A percentile compares a stretch with the other conserved stretches of the same genome.
Evolutionary conservation across 805 yeast genomes (phyloP).

Genomic region (Ogataea nakhonphanomensis): DNA sequence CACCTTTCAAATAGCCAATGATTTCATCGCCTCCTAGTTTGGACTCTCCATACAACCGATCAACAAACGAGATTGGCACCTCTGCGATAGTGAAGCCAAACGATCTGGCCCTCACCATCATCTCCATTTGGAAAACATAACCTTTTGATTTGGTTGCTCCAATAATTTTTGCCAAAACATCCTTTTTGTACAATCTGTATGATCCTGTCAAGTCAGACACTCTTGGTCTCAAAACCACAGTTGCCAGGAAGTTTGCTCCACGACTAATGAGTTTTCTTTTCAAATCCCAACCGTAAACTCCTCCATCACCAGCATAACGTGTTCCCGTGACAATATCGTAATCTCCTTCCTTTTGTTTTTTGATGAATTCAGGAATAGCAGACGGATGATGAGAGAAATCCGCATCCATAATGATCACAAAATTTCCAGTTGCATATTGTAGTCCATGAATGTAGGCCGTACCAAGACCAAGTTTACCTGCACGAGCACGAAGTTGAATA

Average conservation of each 20-base stretch:
- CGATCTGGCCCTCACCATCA: slow-evolving; percentile 81
- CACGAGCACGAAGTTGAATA: slow-evolving; percentile 64
- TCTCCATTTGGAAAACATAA: slow-evolving; percentile 83
- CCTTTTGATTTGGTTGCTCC: slow-evolving; percentile 70
- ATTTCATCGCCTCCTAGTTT: slow-evolving; percentile 81
- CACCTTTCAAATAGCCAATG: slow-evolving; percentile 73
- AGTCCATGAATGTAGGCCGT: slow-evolving; percentile 80
- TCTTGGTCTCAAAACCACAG: slow-evolving; percentile 64
- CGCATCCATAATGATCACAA: slow-evolving; percentile 79
- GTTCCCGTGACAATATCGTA: slow-evolving; percentile 55
- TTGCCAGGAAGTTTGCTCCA: slow-evolving; percentile 77
- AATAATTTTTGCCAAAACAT: slow-evolving; percentile 61
- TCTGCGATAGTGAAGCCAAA: slow-evolving; percentile 71
- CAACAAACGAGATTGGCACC: slow-evolving; percentile 76
- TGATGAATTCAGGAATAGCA: slow-evolving; percentile 72
- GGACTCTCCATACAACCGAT: slow-evolving; percentile 73
- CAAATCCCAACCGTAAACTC: slow-evolving; percentile 82
- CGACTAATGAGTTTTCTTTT: slow-evolving; percentile 73
- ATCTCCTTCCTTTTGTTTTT: slow-evolving; percentile 50
- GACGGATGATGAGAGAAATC: slow-evolving; percentile 81
- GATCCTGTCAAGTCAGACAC: slow-evolving; percentile 77
- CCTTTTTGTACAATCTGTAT: slow-evolving; percentile 70
- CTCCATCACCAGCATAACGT: slow-evolving; percentile 77
- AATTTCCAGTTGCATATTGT: slow-evolving; percentile 67
- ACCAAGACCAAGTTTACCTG: slow-evolving; percentile 76